Percentiles rank a stretch among this genome's conserved stretches.
Evolutionary conservation across 148 eudicot species (phyloP).

Genomic region (Agrostemma githago): DNA sequence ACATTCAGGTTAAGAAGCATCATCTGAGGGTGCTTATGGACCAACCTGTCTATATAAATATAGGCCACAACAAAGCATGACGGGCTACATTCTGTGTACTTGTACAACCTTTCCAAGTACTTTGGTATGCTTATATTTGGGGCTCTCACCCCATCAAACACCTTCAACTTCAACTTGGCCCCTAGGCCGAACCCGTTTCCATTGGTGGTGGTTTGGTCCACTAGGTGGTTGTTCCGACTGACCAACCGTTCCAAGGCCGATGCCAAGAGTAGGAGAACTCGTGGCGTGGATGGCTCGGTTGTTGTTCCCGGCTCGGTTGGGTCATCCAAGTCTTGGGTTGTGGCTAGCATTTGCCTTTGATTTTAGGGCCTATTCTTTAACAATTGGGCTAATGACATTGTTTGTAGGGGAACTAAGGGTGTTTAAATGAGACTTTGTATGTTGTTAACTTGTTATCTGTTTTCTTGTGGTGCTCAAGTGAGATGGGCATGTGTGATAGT

Average conservation of each 20-base stretch:
- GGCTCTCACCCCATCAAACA: constrained; percentile 71
- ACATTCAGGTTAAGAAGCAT: constrained; percentile 72
- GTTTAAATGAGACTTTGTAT: not conserved
- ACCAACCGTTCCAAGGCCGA: constrained; percentile 60
- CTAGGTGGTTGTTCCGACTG: constrained; percentile 55
- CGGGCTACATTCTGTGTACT: constrained; percentile 81
- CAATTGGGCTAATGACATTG: not conserved
- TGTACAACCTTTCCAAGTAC: constrained; percentile 83
- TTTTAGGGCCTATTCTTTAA: not conserved
- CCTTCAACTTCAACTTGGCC: constrained; percentile 53
- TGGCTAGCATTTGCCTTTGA: not conserved
- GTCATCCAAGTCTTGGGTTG: not conserved
- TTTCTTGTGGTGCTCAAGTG: constrained; percentile 8
- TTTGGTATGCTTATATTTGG: constrained; percentile 72
- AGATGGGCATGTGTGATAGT: constrained; percentile 11
- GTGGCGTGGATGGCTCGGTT: constrained; percentile 36
- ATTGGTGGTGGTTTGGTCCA: not conserved
- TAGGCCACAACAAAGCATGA: constrained; percentile 90
- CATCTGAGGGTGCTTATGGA: constrained; percentile 66
- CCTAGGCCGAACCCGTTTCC: constrained; percentile 25
- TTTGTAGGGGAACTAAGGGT: not conserved
- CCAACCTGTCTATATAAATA: constrained; percentile 75
- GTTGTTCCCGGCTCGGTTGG: not conserved
- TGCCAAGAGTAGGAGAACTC: constrained; percentile 58
- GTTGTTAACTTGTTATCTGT: not conserved